Percentiles rank a stretch among this genome's conserved stretches.
phyloP scores from a whole-genome alignment of 106 monocot species.

The Chionographis japonica region DNA sequence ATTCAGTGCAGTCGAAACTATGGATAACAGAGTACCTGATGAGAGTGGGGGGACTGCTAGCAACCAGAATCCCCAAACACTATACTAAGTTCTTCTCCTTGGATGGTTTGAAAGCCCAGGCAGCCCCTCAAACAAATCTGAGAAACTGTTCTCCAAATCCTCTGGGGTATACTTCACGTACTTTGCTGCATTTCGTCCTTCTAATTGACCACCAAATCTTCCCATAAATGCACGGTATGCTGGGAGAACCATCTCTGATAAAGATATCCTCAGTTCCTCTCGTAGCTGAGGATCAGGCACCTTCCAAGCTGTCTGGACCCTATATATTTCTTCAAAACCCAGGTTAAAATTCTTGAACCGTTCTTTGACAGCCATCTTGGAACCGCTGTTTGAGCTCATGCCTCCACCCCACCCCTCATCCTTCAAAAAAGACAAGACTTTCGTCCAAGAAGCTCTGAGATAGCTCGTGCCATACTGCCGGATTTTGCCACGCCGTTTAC shows the following conservation, averaged over 20 bases:
- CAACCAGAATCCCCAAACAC: too few relatives aligned
- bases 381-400: conserved; percentile 29
- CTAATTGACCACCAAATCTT: conserved; percentile 49
- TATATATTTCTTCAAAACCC: conserved; percentile 59
- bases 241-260: conserved; percentile 63
- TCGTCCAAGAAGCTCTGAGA: conserved; percentile 64
- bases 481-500: conserved; percentile 43
- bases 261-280: conserved; percentile 60
- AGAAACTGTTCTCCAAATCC: conserved; percentile 53
- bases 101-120: conserved; percentile 19
- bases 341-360: conserved; percentile 67
- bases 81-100: conserved; percentile 14
- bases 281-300: conserved; percentile 63
- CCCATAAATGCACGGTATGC: conserved; percentile 67
- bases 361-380: conserved; percentile 57
- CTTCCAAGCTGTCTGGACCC: conserved; percentile 57
- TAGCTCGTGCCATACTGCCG: conserved; percentile 58
- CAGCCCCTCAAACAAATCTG: conserved; percentile 63
- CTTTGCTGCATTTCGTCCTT: conserved; percentile 39
- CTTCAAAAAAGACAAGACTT: conserved; percentile 46
- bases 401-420: conserved; percentile 51
- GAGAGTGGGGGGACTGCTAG: too few relatives aligned
- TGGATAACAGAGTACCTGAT: too few relatives aligned
- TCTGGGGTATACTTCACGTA: conserved; percentile 59
- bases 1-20: too few relatives aligned